These are phyloP conservation scores for Geum urbanum DNA, from an alignment of 306 rosid species.

Conservation along the genomic window DNA sequence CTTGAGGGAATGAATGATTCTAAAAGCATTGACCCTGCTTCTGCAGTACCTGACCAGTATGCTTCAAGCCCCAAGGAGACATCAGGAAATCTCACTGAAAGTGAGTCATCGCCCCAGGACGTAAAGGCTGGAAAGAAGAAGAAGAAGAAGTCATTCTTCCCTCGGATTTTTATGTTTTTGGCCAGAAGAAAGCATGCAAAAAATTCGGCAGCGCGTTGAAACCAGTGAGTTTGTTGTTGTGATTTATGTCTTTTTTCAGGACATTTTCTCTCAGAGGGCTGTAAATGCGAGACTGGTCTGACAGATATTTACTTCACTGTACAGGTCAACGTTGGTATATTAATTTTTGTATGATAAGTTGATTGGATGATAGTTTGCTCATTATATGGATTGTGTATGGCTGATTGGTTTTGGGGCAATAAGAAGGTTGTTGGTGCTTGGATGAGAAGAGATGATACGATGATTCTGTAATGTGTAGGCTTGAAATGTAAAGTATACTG, in stretches of 20 bases:
- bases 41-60: conserved; percentile 27
- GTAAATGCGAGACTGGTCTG: conserved; percentile 13
- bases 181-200: conserved; percentile 53
- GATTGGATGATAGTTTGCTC: conserved; percentile 37
- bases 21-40: conserved; percentile 27
- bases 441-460: conserved; percentile 33
- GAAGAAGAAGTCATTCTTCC: conserved; percentile 73
- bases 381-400: conserved; percentile 30
- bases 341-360: conserved; percentile 41
- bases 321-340: conserved; percentile 43
- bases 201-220: conserved; percentile 41
- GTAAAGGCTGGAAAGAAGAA: conserved; percentile 58
- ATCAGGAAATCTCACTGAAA: conserved; percentile 28
- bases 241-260: conserved; percentile 25
- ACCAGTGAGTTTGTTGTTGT: conserved; percentile 25
- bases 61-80: conserved; percentile 48
- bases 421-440: conserved; percentile 30
- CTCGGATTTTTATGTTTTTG: conserved; percentile 85
- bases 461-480: conserved; percentile 42
- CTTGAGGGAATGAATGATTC: conserved; percentile 57
- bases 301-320: conserved; percentile 29
- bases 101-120: conserved; percentile 55
- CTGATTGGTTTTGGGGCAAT: conserved; percentile 31
- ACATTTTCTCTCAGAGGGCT: conserved; percentile 27
- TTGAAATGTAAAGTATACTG: conserved; percentile 37